A percentile compares a stretch with the other conserved stretches of the same genome.
Conservation (phyloP, 257 asterid species). For the Misopates orontium region DNA sequence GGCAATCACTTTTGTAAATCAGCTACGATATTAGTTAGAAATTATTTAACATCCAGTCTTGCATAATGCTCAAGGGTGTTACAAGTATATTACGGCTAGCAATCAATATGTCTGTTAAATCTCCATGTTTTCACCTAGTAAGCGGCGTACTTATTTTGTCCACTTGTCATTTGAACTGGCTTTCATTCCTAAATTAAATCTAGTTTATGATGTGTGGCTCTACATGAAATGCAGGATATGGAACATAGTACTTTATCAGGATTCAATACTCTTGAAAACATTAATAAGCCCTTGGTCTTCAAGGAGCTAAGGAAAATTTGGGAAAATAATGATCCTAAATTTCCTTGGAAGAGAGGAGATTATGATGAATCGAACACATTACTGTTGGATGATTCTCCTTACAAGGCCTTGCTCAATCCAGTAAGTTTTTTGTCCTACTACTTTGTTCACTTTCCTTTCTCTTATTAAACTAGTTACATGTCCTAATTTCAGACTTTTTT, state of each 20-base stretch:
- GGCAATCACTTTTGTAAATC: too few species aligned
- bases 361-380: constrained; percentile 81
- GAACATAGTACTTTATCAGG: constrained; percentile 61
- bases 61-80: too few species aligned
- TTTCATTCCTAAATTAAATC: constrained; percentile 13
- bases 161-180: constrained; percentile 3
- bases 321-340: constrained; percentile 53
- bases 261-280: constrained; percentile 69
- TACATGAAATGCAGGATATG: constrained; percentile 64
- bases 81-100: too few species aligned
- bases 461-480: constrained; percentile 15
- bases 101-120: not conserved
- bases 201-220: constrained; percentile 10
- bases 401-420: constrained; percentile 93
- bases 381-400: constrained; percentile 92
- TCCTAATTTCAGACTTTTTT: constrained; percentile 21
- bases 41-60: constrained; percentile 14
- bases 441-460: constrained; percentile 1
- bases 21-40: constrained; percentile 5
- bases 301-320: constrained; percentile 82
- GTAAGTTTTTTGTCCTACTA: constrained; percentile 45
- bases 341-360: constrained; percentile 78
- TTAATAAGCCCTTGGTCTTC: constrained; percentile 74
- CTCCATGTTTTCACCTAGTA: constrained; percentile 2
- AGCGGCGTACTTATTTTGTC: not conserved